Evolutionary conservation across 83 land plant genomes (phyloP).

Genomic region (Larix sibirica): DNA sequence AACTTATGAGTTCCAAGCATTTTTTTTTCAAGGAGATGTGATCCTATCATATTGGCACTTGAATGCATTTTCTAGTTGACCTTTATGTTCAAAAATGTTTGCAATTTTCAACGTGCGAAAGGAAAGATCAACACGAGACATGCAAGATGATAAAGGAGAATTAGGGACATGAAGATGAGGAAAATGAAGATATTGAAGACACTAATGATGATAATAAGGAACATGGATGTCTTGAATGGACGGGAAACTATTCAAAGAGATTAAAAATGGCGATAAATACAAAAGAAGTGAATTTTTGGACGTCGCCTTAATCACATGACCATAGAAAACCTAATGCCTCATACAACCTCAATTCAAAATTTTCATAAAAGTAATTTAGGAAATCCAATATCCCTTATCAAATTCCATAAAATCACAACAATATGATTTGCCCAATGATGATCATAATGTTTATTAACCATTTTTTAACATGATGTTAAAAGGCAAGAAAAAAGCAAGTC

Average conservation of each 20-base stretch:
- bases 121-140: slow-evolving; percentile 11
- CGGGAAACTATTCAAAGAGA: not conserved
- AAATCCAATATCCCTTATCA: no score
- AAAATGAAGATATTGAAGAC: not conserved
- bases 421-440: no score
- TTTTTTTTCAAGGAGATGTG: slow-evolving; percentile 58
- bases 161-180: not conserved
- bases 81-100: slow-evolving; percentile 5
- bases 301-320: not conserved
- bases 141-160: not conserved
- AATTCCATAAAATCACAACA: no score
- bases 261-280: not conserved
- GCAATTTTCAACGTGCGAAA: not conserved
- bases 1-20: slow-evolving; percentile 54
- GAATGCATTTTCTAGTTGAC: slow-evolving; percentile 13
- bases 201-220: not conserved
- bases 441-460: no score
- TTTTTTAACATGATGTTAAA: no score
- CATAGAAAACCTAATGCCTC: no score
- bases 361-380: not conserved
- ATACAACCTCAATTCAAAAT: slow-evolving; percentile 10
- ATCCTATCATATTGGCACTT: slow-evolving; percentile 35
- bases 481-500: no score
- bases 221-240: not conserved
- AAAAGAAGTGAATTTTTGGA: not conserved